Evolutionary conservation across 1,139 yeast species (phyloP).

Genomic region (Lodderomyces oxycetoniae): DNA sequence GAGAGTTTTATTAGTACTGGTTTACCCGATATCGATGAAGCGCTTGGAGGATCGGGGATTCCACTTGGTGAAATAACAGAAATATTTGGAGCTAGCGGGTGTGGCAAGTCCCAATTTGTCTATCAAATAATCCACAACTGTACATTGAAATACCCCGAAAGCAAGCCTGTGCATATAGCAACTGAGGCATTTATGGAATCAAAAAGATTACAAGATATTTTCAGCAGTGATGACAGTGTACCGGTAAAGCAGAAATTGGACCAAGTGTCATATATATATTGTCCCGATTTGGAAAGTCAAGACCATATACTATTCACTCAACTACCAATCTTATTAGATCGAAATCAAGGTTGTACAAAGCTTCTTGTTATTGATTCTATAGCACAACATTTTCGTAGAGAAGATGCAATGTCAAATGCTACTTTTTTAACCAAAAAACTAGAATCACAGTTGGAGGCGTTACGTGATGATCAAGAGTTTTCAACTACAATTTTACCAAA

Average conservation of each 20-base stretch:
- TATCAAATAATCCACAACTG: constrained; percentile 48
- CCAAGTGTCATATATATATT: constrained; percentile 56
- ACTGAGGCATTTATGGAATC: constrained; percentile 77
- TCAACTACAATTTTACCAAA: neutral
- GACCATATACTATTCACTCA: constrained; percentile 72
- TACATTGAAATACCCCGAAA: constrained; percentile 26
- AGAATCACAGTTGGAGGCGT: constrained; percentile 19
- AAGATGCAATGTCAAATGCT: constrained; percentile 38
- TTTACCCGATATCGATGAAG: constrained; percentile 48
- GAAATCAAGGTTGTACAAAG: constrained; percentile 38
- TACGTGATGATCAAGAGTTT: constrained; percentile 17
- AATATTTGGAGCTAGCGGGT: constrained; percentile 76
- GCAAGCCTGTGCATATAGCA: constrained; percentile 51
- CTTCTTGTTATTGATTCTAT: constrained; percentile 72
- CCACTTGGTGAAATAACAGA: constrained; percentile 67
- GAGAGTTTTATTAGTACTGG: constrained; percentile 52
- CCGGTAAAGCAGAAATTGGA: constrained; percentile 35
- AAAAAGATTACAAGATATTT: constrained; percentile 41
- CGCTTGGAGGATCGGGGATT: constrained; percentile 74
- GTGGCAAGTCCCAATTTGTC: constrained; percentile 78
- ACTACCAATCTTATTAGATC: constrained; percentile 52
- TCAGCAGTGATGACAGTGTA: constrained; percentile 7
- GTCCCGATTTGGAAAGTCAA: constrained; percentile 66
- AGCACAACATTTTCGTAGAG: constrained; percentile 80
- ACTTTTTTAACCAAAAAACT: constrained; percentile 23